A percentile compares a stretch with the other conserved stretches of the same genome.
Evolutionary conservation across 1,284 basidiomycete species (phyloP).

Genomic region (Ceratobasidium sp.): DNA sequence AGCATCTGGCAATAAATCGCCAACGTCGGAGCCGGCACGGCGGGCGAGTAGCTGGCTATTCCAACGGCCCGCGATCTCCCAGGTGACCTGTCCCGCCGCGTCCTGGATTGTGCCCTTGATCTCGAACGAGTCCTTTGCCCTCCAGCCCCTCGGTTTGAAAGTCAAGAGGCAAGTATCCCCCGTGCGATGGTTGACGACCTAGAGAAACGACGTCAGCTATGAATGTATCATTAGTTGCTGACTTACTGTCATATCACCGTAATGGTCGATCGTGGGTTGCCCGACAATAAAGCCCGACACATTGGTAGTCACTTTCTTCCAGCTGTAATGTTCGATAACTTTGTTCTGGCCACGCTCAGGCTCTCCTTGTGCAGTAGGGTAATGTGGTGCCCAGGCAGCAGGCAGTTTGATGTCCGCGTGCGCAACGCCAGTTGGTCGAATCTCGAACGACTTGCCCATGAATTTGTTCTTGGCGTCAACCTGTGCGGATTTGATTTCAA

Average conservation of each 20-base stretch:
- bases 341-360: conserved; percentile 59
- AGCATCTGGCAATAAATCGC: conserved; percentile 82
- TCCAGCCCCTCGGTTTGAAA: conserved; percentile 97
- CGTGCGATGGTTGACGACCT: conserved; percentile 93
- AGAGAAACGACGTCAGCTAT: conserved; percentile 28
- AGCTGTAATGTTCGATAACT: conserved; percentile 87
- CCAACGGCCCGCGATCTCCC: conserved; percentile 97
- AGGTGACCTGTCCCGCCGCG: conserved; percentile 72
- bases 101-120: conserved; percentile 89
- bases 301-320: conserved; percentile 96
- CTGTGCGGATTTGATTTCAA: conserved; percentile 56
- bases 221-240: neutral
- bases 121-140: conserved; percentile 91
- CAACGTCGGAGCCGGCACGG: conserved; percentile 72
- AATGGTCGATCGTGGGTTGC: conserved; percentile 95
- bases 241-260: conserved; percentile 92
- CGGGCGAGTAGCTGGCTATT: conserved; percentile 94
- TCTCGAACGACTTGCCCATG: conserved; percentile 97
- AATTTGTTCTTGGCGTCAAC: conserved; percentile 95
- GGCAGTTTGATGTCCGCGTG: conserved; percentile 90
- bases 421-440: conserved; percentile 93
- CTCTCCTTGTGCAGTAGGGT: conserved; percentile 55
- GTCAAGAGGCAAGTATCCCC: conserved; percentile 91
- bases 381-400: conserved; percentile 64
- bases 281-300: conserved; percentile 96